Conservation (phyloP, 495 filamentous ascomycete species). For the Aeminium ludgeri region DNA sequence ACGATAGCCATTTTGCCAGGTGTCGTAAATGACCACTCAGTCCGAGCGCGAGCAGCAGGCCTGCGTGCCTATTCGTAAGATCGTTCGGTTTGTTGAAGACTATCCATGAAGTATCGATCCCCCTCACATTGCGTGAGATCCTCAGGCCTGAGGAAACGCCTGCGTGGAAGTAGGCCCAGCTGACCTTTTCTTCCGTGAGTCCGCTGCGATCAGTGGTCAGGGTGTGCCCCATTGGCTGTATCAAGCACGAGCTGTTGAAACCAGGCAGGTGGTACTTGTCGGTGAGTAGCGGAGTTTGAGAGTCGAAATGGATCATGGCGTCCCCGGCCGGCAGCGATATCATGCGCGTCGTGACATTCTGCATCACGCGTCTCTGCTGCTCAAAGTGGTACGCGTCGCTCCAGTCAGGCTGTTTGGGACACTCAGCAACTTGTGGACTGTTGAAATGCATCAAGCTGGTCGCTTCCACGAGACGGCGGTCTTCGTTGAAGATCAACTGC, state of each 20-base stretch:
- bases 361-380: constrained; percentile 76
- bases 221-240: constrained; percentile 79
- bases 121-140: constrained; percentile 75
- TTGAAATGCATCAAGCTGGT: constrained; percentile 59
- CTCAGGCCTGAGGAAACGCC: constrained; percentile 80
- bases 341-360: constrained; percentile 69
- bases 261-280: constrained; percentile 75
- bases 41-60: constrained; percentile 81
- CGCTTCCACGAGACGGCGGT: constrained; percentile 72
- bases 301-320: constrained; percentile 67
- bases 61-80: constrained; percentile 81
- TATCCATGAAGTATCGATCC: constrained; percentile 97
- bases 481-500: constrained; percentile 72
- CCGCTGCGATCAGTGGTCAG: constrained; percentile 67
- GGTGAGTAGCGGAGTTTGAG: constrained; percentile 68
- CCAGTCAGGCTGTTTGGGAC: constrained; percentile 59
- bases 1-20: constrained; percentile 93
- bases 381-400: constrained; percentile 76
- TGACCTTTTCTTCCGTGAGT: constrained; percentile 86
- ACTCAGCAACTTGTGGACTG: constrained; percentile 57
- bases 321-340: constrained; percentile 73
- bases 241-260: constrained; percentile 73
- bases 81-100: constrained; percentile 92
- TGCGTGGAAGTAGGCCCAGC: constrained; percentile 96
- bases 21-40: constrained; percentile 86